These are phyloP conservation scores for Wickerhamiella siamensis DNA, from an alignment of 805 yeast species.

Conservation along the genomic window DNA sequence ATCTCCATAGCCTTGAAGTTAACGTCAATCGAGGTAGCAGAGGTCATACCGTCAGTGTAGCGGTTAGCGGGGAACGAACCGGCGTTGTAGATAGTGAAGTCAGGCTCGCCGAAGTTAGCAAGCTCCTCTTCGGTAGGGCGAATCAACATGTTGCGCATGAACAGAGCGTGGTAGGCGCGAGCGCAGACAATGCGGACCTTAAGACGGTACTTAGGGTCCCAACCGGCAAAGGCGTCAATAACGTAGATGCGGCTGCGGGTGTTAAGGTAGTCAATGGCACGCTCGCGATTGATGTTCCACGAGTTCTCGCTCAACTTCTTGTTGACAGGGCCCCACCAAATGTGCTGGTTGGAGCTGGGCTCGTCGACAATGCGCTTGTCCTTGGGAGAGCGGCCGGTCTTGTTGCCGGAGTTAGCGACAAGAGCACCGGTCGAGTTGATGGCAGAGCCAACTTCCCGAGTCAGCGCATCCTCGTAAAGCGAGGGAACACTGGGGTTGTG, in stretches of 20 bases:
- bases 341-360: slow-evolving; percentile 61
- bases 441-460: slow-evolving; percentile 74
- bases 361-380: slow-evolving; percentile 97
- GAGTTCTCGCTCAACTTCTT: slow-evolving; percentile 86
- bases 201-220: slow-evolving; percentile 97
- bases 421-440: slow-evolving; percentile 88
- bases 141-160: slow-evolving; percentile 96
- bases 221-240: slow-evolving; percentile 94
- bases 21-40: slow-evolving; percentile 87
- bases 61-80: slow-evolving; percentile 98
- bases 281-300: slow-evolving; percentile 88
- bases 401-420: slow-evolving; percentile 87
- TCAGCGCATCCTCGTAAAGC: slow-evolving; percentile 84
- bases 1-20: slow-evolving; percentile 96
- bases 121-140: slow-evolving; percentile 87
- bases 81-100: slow-evolving; percentile 94
- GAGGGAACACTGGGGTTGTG: slow-evolving; percentile 91
- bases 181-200: slow-evolving; percentile 95
- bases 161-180: slow-evolving; percentile 94
- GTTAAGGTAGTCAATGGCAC: slow-evolving; percentile 93
- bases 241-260: slow-evolving; percentile 89
- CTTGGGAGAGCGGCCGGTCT: slow-evolving; percentile 97
- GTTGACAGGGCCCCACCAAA: slow-evolving; percentile 99
- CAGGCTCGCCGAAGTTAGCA: slow-evolving; percentile 86
- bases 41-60: slow-evolving; percentile 94